Evolutionary conservation across 1,284 basidiomycete species (phyloP).

Genomic region (Mycosarcoma mackinlayi): DNA sequence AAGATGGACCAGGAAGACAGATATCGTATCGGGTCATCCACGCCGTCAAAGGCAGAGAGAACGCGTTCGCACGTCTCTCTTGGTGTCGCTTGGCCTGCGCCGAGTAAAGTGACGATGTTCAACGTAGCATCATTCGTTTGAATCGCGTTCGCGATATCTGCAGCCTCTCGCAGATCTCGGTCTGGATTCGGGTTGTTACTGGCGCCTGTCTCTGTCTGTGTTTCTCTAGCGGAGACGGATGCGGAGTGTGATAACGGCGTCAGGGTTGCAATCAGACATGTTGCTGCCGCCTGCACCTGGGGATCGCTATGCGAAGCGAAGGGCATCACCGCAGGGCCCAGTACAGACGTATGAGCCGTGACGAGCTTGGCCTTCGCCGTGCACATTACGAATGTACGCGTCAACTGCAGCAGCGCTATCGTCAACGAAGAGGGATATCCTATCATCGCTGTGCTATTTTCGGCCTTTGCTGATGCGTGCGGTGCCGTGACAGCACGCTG

Average conservation of each 20-base stretch:
- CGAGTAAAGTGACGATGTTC: conserved; percentile 2
- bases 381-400: conserved; percentile 14
- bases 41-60: conserved; percentile 3
- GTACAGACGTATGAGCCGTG: conserved; percentile 5
- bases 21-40: neutral
- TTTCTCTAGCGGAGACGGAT: neutral
- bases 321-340: conserved; percentile 9
- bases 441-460: neutral
- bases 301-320: conserved; percentile 28
- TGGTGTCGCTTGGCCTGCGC: neutral
- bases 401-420: conserved; percentile 24
- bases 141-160: no score
- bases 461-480: neutral
- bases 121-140: neutral
- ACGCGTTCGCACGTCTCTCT: conserved; percentile 4
- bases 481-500: conserved; percentile 15
- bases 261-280: conserved; percentile 2
- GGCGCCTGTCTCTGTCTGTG: no score
- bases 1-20: conserved; percentile 17
- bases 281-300: conserved; percentile 15
- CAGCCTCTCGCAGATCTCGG: neutral
- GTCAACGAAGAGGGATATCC: conserved; percentile 15
- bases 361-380: conserved; percentile 29
- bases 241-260: no score
- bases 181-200: no score